Evolutionary conservation across 495 filamentous ascomycete species (phyloP).

Genomic region (Aspergillus kassunensis): DNA sequence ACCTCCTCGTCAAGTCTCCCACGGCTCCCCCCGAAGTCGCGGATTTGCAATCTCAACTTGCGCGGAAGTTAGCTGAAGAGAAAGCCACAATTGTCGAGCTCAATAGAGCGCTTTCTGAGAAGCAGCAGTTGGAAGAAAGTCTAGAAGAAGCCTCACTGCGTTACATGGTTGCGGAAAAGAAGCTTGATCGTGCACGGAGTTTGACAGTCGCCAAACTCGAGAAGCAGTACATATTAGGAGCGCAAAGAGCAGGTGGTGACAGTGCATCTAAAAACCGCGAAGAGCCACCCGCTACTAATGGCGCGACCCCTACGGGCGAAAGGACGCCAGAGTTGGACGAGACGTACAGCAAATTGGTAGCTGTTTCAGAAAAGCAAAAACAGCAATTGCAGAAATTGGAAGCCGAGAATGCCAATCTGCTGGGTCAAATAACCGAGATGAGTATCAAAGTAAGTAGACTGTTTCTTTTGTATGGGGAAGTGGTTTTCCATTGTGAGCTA

Average conservation of each 20-base stretch:
- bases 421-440: slow-evolving; percentile 70
- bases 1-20: slow-evolving; percentile 47
- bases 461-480: not conserved
- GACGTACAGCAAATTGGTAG: slow-evolving; percentile 67
- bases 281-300: slow-evolving; percentile 49
- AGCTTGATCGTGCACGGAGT: slow-evolving; percentile 82
- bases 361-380: slow-evolving; percentile 74
- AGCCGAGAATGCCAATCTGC: slow-evolving; percentile 73
- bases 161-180: slow-evolving; percentile 92
- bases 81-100: slow-evolving; percentile 75
- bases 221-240: slow-evolving; percentile 72
- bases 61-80: slow-evolving; percentile 69
- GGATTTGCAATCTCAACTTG: slow-evolving; percentile 68
- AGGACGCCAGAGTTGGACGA: slow-evolving; percentile 58
- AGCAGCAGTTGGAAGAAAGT: slow-evolving; percentile 76
- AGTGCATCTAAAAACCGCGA: slow-evolving; percentile 55
- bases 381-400: slow-evolving; percentile 77
- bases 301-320: slow-evolving; percentile 48
- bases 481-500: not conserved
- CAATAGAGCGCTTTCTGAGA: slow-evolving; percentile 71
- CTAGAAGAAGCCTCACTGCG: slow-evolving; percentile 81
- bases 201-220: slow-evolving; percentile 88
- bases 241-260: slow-evolving; percentile 45
- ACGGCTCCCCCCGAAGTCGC: slow-evolving; percentile 57
- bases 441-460: slow-evolving; percentile 49